Evolutionary conservation across 106 monocot genomes (phyloP).

Genomic region (Triglochin maritima): DNA sequence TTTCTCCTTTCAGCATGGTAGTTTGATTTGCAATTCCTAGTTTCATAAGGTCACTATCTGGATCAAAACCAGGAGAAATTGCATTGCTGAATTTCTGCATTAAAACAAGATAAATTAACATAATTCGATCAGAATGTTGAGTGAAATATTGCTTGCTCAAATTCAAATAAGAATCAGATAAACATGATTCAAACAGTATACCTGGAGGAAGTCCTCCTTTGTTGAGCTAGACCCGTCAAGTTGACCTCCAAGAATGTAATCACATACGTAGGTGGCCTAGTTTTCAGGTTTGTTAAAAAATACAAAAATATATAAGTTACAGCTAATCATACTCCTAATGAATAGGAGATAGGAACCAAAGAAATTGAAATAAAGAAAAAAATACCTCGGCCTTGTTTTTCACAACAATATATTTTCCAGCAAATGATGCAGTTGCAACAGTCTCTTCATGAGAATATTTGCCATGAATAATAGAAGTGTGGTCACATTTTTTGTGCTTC

Average conservation of each 20-base stretch:
- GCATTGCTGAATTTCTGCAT: slow-evolving; percentile 83
- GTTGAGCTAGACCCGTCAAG: slow-evolving; percentile 91
- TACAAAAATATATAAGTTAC: too few species aligned
- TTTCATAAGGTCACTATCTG: slow-evolving; percentile 72
- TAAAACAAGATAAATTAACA: neutral
- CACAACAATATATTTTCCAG: slow-evolving; percentile 76
- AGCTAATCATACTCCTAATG: too few species aligned
- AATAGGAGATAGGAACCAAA: neutral
- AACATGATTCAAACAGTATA: slow-evolving; percentile 4
- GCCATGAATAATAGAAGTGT: slow-evolving; percentile 95
- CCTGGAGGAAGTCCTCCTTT: slow-evolving; percentile 75
- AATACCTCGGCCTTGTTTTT: slow-evolving; percentile 85
- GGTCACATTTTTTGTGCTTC: slow-evolving; percentile 93
- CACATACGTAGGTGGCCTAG: slow-evolving; percentile 90
- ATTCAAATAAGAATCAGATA: too few species aligned
- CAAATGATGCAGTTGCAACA: slow-evolving; percentile 92
- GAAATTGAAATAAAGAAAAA: neutral
- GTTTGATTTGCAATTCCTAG: slow-evolving; percentile 98
- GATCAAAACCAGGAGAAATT: slow-evolving; percentile 82
- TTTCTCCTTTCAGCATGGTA: slow-evolving; percentile 99
- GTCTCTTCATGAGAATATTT: slow-evolving; percentile 96
- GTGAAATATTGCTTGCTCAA: too few species aligned
- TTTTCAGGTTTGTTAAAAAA: neutral
- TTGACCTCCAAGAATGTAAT: slow-evolving; percentile 91
- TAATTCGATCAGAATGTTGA: neutral